These are phyloP conservation scores for Diphasiastrum complanatum DNA, from an alignment of 83 land plant genomes.

Conservation along the genomic window DNA sequence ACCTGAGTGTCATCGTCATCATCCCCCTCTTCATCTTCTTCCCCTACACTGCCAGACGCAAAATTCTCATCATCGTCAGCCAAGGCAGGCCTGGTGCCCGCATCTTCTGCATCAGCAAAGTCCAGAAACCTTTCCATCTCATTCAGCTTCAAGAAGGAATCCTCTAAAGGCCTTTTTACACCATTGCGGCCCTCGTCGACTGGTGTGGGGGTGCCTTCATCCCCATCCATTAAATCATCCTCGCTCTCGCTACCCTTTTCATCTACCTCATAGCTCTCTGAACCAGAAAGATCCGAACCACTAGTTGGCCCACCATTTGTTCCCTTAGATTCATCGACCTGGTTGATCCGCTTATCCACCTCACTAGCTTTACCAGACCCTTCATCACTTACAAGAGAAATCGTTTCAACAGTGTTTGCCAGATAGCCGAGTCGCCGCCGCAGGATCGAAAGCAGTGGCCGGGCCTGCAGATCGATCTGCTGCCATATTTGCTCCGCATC, in stretches of 20 bases:
- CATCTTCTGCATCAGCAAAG: conserved; percentile 60
- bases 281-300: conserved; percentile 29
- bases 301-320: conserved; percentile 29
- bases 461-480: conserved; percentile 76
- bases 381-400: neutral
- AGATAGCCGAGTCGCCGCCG: conserved; percentile 38
- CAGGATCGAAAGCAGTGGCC: conserved; percentile 44
- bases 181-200: conserved; percentile 31
- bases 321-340: conserved; percentile 24
- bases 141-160: conserved; percentile 58
- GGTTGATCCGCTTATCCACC: conserved; percentile 16
- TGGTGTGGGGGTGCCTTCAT: conserved; percentile 17
- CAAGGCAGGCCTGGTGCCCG: conserved; percentile 25
- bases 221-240: conserved; percentile 29
- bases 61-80: conserved; percentile 25
- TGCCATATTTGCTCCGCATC: conserved; percentile 98
- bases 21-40: conserved; percentile 14
- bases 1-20: conserved; percentile 30
- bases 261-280: conserved; percentile 34
- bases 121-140: conserved; percentile 73
- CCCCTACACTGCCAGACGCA: conserved; percentile 6
- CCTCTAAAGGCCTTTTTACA: conserved; percentile 45
- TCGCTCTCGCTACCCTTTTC: conserved; percentile 21
- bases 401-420: conserved; percentile 22
- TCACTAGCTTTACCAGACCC: conserved; percentile 8